Percentiles rank a stretch among this genome's conserved stretches.
phyloP scores from a whole-genome alignment of 2,329 filamentous ascomycete species.

The Pseudogymnoascus sp. region DNA sequence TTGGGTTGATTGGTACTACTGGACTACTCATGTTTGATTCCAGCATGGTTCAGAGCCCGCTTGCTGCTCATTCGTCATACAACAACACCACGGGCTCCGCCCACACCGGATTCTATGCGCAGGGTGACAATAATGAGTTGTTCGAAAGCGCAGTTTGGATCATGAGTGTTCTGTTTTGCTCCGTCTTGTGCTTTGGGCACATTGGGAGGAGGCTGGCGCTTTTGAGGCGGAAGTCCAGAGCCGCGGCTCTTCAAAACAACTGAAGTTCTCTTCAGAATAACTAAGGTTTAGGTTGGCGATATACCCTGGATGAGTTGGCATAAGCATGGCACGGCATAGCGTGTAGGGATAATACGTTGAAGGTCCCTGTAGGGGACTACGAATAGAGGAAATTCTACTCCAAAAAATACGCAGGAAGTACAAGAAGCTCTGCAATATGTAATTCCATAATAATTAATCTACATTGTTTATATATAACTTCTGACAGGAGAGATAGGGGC shows the following conservation, averaged over 20 bases:
- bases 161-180: constrained; percentile 87
- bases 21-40: constrained; percentile 68
- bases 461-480: background rate
- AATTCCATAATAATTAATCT: constrained; percentile 4
- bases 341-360: background rate
- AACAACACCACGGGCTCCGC: constrained; percentile 13
- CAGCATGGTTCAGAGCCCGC: constrained; percentile 51
- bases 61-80: constrained; percentile 13
- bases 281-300: constrained; percentile 3
- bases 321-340: background rate
- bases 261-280: background rate
- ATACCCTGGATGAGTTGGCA: constrained; percentile 6
- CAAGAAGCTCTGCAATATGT: constrained; percentile 1
- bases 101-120: constrained; percentile 35
- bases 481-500: background rate
- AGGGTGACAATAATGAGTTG: constrained; percentile 46
- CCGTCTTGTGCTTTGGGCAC: constrained; percentile 91
- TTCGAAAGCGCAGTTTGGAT: constrained; percentile 79
- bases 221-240: constrained; percentile 25
- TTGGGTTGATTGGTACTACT: constrained; percentile 66
- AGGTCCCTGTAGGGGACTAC: background rate
- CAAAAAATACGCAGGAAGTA: background rate
- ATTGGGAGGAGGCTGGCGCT: constrained; percentile 72
- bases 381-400: constrained; percentile 3
- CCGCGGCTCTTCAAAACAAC: background rate